A percentile compares a stretch with the other conserved stretches of the same genome.
Conservation (phyloP, 2,329 filamentous ascomycete species). For the Colletotrichum phormii region DNA sequence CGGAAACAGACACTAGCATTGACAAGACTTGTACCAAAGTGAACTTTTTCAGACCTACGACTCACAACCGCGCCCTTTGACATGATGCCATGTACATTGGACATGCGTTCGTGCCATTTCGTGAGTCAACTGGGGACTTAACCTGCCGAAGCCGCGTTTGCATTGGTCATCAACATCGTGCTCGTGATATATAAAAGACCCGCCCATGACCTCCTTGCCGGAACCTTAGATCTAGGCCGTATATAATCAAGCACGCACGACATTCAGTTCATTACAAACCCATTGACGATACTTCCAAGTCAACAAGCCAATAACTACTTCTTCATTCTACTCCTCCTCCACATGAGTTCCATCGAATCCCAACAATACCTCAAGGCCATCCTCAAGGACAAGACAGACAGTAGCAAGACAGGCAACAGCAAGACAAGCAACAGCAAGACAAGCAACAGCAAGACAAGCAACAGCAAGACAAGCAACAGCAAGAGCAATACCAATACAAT, state of each 20-base stretch:
- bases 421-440: neutral
- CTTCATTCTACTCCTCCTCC: neutral
- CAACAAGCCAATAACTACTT: neutral
- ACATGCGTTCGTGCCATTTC: neutral
- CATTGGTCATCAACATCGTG: conserved; percentile 2
- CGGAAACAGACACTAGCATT: conserved; percentile 10
- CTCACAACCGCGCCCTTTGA: conserved; percentile 25
- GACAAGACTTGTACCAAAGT: conserved; percentile 1
- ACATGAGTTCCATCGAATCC: conserved; percentile 30
- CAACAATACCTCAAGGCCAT: conserved; percentile 30
- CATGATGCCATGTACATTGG: conserved; percentile 24
- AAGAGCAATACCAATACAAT: neutral
- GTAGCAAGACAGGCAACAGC: neutral
- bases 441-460: too few relatives aligned
- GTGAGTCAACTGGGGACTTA: neutral
- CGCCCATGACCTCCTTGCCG: conserved; percentile 4
- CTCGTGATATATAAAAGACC: conserved; percentile 10
- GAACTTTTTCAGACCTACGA: neutral
- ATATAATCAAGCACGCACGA: neutral
- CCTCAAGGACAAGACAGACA: conserved; percentile 13
- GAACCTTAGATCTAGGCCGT: neutral
- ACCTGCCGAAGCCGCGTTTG: conserved; percentile 12
- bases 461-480: too few relatives aligned
- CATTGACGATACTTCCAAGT: neutral
- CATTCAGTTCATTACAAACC: neutral